These are phyloP conservation scores for Claviceps sp. DNA, from an alignment of 2,329 filamentous ascomycete genomes.

Conservation along the genomic window DNA sequence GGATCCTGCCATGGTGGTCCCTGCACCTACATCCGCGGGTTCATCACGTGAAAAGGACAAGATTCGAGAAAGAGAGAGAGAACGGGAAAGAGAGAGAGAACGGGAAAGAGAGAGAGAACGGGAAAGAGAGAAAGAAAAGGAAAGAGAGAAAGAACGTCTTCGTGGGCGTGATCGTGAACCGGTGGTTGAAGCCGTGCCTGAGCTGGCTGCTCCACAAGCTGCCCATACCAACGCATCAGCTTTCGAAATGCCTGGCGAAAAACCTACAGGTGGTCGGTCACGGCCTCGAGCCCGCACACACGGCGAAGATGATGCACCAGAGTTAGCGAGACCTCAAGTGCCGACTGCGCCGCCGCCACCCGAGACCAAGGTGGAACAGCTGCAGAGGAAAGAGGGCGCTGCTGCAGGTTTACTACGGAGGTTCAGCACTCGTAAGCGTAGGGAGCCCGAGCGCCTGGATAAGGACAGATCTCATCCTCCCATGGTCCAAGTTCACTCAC, in stretches of 20 bases:
- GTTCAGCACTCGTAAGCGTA: constrained; percentile 75
- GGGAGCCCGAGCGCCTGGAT: constrained; percentile 50
- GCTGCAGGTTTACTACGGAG: constrained; percentile 73
- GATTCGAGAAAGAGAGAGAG: neutral
- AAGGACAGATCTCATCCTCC: constrained; percentile 58
- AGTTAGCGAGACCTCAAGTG: constrained; percentile 27
- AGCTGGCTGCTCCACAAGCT: constrained; percentile 67
- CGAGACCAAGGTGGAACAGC: constrained; percentile 45
- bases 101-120: constrained; percentile 15
- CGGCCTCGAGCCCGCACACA: constrained; percentile 82
- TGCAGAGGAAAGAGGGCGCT: constrained; percentile 71
- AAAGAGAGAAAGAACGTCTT: constrained; percentile 15
- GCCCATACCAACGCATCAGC: constrained; percentile 77
- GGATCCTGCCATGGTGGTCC: constrained; percentile 42
- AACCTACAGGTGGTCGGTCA: constrained; percentile 68
- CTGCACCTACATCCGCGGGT: constrained; percentile 17
- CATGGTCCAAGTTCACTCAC: constrained; percentile 64
- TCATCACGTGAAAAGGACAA: constrained; percentile 1
- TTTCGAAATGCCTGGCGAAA: constrained; percentile 84
- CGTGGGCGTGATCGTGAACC: constrained; percentile 13
- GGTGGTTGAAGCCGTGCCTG: constrained; percentile 44
- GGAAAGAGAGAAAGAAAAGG: constrained; percentile 11
- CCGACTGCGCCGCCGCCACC: constrained; percentile 25
- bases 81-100: constrained; percentile 5
- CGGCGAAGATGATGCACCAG: constrained; percentile 79